A percentile compares a stretch with the other conserved stretches of the same genome.
Evolutionary conservation across 108 stramenopile species (phyloP).

Genomic region (Skeletonema grethae): DNA sequence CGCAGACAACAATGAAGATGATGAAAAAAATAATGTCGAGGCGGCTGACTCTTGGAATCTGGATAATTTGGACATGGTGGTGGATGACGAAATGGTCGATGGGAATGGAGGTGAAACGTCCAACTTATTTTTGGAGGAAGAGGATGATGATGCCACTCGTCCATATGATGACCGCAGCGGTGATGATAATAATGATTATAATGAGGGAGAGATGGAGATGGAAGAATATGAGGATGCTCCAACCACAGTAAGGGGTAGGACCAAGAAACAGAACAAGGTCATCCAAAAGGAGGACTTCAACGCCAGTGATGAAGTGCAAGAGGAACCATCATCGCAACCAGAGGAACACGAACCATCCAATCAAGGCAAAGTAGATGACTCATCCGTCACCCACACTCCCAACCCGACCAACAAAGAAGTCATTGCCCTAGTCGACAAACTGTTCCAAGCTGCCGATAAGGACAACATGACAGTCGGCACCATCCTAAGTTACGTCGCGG

Average conservation of each 20-base stretch:
- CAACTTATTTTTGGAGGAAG: constrained; percentile 3
- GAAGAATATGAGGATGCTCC: constrained; percentile 7
- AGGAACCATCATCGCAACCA: constrained; percentile 1
- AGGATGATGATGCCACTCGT: constrained; percentile 9
- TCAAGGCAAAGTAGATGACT: not conserved
- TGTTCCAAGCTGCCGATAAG: constrained; percentile 28
- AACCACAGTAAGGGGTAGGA: not conserved
- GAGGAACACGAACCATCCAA: not conserved
- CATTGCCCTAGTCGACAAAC: constrained; percentile 17
- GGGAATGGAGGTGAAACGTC: not conserved
- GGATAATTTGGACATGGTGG: not conserved
- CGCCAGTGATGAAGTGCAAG: not conserved
- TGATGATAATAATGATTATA: not conserved
- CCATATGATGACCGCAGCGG: constrained; percentile 3
- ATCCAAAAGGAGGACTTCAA: not conserved
- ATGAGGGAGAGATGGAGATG: not conserved
- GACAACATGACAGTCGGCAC: constrained; percentile 46
- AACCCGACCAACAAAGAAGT: constrained; percentile 17
- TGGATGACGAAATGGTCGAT: not conserved
- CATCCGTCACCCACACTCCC: not conserved
- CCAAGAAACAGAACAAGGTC: not conserved
- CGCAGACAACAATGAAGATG: no score
- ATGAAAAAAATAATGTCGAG: not conserved
- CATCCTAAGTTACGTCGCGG: constrained; percentile 24
- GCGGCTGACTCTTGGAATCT: not conserved